Evolutionary conservation across 257 asterid species (phyloP), one percentile per base, ranked within the genome.

Genomic region (Haberlea rhodopensis): DNA sequence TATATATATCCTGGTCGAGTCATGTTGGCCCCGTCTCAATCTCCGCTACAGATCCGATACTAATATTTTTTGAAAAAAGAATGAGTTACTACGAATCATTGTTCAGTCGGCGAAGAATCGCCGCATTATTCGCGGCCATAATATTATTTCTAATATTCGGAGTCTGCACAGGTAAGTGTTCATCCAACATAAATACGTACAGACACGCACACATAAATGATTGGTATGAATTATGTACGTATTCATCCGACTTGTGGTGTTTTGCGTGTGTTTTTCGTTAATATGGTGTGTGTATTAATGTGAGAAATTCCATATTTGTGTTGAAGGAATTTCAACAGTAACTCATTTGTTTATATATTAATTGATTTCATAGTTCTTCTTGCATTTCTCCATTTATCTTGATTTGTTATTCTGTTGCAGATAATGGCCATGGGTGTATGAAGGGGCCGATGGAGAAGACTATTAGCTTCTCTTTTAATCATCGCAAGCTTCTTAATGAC

Each of bases 401-500:
- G n/a, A n/a, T n/a, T n/a, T n/a, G n/a, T n/a, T n/a, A n/a, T n/a
- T n/a, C n/a, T n/a, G n/a, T n/a, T n/a, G n/a, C n/a, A n/a, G n/a
- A n/a, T n/a, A n/a, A n/a, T n/a, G n/a, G n/a, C n/a, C n/a, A n/a
- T n/a, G n/a, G n/a, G n/a, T n/a, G n/a, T n/a, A 63, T 16, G 59
- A 51, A 34, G 63, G 61, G 61, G 63, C 13, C 65, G 60, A 29
- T 11, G 46, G n/a, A 52, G 13, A 55, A 29, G 70, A 40, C 59
- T 43, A 60, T 59, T 46, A 20, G 21, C 27, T 53, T 60, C 48
- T 37, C 46, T 52, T 63, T 7, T 21, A 21, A 27, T 27, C 73
- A 76, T 53, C 84, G 87, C 25, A 81, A 73, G 80, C 84, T 81
- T 73, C 80, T 78, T 24, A 57, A 7, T 48, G 45, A 59, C 40